Evolutionary conservation across 75 land plant genomes (phyloP).

Genomic region (Pinus tabuliformis): DNA sequence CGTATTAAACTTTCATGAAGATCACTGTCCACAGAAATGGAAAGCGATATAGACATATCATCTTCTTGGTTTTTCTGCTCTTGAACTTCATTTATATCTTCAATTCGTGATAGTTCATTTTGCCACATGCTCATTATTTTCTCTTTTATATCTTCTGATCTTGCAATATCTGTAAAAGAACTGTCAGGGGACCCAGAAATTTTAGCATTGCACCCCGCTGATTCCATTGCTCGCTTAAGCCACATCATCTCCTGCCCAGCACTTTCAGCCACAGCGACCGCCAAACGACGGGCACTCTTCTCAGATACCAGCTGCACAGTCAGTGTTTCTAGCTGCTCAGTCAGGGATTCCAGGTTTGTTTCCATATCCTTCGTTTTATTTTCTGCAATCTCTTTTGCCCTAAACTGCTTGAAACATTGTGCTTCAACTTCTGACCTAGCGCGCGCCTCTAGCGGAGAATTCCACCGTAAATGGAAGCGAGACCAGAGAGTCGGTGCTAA

Average conservation of each 20-base stretch:
- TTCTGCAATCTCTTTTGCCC: constrained; percentile 85
- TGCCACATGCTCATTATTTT: constrained; percentile 15
- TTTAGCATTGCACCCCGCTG: constrained; percentile 79
- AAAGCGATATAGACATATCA: constrained; percentile 66
- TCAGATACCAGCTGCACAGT: constrained; percentile 54
- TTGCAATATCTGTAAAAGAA: constrained; percentile 30
- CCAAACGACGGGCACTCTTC: constrained; percentile 40
- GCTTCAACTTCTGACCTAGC: constrained; percentile 67
- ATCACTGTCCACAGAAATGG: constrained; percentile 39
- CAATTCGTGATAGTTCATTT: constrained; percentile 14
- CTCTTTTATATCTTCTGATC: constrained; percentile 20
- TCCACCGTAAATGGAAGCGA: constrained; percentile 89
- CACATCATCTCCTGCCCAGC: constrained; percentile 59
- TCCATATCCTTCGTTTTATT: constrained; percentile 43
- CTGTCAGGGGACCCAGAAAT: constrained; percentile 40
- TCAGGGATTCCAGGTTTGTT: constrained; percentile 37
- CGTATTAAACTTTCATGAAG: constrained; percentile 30
- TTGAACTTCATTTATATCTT: not conserved
- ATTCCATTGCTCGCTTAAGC: constrained; percentile 75
- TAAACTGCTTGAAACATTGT: constrained; percentile 28
- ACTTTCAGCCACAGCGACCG: constrained; percentile 39
- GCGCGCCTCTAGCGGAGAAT: constrained; percentile 71
- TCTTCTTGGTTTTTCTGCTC: constrained; percentile 39
- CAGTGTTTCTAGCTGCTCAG: constrained; percentile 36
- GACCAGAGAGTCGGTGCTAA: constrained; percentile 94